Percentiles rank a stretch among this genome's conserved stretches.
Conservation (phyloP, 2,329 filamentous ascomycete species). For the Colletotrichum godetiae region DNA sequence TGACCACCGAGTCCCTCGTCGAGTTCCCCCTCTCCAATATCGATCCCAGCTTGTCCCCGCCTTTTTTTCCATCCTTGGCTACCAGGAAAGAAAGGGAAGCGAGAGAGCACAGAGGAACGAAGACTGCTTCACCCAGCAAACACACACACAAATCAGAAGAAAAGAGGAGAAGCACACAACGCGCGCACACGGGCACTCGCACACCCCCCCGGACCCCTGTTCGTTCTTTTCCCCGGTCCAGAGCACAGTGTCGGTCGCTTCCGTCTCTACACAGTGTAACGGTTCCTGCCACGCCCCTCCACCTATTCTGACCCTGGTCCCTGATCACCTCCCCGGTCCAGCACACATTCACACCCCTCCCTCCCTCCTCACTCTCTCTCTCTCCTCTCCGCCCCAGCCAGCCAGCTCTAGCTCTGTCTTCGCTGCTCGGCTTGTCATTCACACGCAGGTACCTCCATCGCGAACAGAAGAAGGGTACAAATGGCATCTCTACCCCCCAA, state of each 20-base stretch:
- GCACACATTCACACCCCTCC: constrained; percentile 35
- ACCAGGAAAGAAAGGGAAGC: constrained; percentile 15
- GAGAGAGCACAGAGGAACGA: constrained; percentile 15
- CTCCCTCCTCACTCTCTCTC: constrained; percentile 35
- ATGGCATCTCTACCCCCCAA: constrained; percentile 76
- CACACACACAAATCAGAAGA: constrained; percentile 24
- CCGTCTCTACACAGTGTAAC: constrained; percentile 3
- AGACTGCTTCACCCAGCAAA: not conserved
- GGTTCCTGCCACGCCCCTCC: constrained; percentile 29
- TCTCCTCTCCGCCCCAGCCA: constrained; percentile 35
- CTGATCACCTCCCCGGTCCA: constrained; percentile 14
- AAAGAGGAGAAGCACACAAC: constrained; percentile 18
- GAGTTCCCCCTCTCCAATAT: constrained; percentile 3
- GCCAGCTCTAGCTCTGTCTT: constrained; percentile 33
- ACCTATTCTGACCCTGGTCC: constrained; percentile 17
- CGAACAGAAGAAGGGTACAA: constrained; percentile 59
- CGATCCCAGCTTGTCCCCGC: constrained; percentile 19
- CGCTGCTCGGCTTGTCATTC: constrained; percentile 46
- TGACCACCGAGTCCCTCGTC: constrained; percentile 16
- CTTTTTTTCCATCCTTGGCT: constrained; percentile 7
- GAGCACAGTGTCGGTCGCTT: constrained; percentile 19
- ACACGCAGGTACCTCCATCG: constrained; percentile 54
- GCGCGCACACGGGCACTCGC: not conserved
- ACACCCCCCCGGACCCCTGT: constrained; percentile 7
- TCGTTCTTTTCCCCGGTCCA: constrained; percentile 25